These are phyloP conservation scores for Alternaria consortialis DNA, from an alignment of 2,329 filamentous ascomycete species.

Conservation along the genomic window DNA sequence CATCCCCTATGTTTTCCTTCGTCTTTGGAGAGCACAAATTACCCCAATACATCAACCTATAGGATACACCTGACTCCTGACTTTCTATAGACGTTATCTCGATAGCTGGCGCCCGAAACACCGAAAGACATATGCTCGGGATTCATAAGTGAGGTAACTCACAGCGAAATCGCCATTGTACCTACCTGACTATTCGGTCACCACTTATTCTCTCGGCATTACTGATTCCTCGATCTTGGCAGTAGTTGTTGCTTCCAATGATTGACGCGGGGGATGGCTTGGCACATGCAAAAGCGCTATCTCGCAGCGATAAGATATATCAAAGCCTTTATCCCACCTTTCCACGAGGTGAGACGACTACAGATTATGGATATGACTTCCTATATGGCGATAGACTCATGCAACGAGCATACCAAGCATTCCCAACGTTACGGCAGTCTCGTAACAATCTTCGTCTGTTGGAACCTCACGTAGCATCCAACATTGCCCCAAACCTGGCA, in stretches of 20 bases:
- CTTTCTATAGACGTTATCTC: neutral
- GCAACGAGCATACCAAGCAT: conserved; percentile 1
- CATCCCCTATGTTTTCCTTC: neutral
- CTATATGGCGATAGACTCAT: neutral
- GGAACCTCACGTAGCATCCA: neutral
- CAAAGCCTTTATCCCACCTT: neutral
- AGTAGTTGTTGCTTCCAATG: neutral
- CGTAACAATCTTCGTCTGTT: neutral
- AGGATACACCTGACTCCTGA: neutral
- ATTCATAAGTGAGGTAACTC: neutral
- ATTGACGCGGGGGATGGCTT: neutral
- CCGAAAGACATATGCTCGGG: neutral
- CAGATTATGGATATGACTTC: neutral
- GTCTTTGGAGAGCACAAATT: neutral
- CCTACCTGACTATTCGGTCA: neutral
- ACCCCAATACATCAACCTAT: neutral
- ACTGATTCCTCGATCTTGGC: conserved; percentile 1
- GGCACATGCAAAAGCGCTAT: conserved; percentile 7
- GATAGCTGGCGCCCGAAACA: neutral
- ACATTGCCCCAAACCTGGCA: neutral
- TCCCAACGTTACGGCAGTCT: neutral
- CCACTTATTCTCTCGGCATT: neutral
- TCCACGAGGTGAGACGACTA: neutral
- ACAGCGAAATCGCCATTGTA: neutral
- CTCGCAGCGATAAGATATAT: conserved; percentile 10